These are phyloP conservation scores for Lyophyllum shimeji DNA, from an alignment of 768 basidiomycete species.

Conservation along the genomic window DNA sequence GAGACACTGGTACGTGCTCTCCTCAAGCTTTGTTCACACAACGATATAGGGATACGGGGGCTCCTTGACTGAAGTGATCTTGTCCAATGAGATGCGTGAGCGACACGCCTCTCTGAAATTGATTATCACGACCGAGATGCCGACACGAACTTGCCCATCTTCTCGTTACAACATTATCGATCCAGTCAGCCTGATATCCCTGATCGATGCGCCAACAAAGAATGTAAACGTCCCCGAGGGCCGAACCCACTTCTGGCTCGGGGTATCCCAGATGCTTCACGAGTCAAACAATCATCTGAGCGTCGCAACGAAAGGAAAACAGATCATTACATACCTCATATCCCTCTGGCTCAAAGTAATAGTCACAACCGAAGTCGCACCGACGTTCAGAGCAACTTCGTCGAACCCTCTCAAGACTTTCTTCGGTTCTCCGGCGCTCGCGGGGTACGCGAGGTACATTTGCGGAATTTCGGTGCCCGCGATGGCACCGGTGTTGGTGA, in stretches of 20 bases:
- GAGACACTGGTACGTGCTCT: too few species aligned
- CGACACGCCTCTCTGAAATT: too few species aligned
- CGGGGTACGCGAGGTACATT: conserved; percentile 51
- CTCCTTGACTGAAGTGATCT: too few species aligned
- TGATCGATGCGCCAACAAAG: conserved; percentile 51
- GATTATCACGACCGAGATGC: too few species aligned
- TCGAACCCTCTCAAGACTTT: conserved; percentile 54
- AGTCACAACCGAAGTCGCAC: conserved; percentile 34
- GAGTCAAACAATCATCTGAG: neutral
- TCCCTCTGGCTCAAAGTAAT: conserved; percentile 40
- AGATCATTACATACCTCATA: conserved; percentile 38
- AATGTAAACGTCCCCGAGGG: conserved; percentile 53
- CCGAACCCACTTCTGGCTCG: conserved; percentile 47
- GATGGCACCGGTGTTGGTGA: conserved; percentile 48
- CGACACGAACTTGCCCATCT: too few species aligned
- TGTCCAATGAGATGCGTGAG: too few species aligned
- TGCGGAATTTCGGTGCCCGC: conserved; percentile 55
- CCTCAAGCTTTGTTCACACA: too few species aligned
- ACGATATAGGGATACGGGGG: too few species aligned
- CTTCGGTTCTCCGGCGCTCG: conserved; percentile 44
- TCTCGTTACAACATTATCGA: too few species aligned
- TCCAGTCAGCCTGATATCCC: conserved; percentile 43
- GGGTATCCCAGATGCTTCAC: conserved; percentile 51
- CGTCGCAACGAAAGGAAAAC: neutral
- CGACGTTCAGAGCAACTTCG: conserved; percentile 38